Evolutionary conservation across 2,329 filamentous ascomycete species (phyloP).

Genomic region (Alternaria brassicae): DNA sequence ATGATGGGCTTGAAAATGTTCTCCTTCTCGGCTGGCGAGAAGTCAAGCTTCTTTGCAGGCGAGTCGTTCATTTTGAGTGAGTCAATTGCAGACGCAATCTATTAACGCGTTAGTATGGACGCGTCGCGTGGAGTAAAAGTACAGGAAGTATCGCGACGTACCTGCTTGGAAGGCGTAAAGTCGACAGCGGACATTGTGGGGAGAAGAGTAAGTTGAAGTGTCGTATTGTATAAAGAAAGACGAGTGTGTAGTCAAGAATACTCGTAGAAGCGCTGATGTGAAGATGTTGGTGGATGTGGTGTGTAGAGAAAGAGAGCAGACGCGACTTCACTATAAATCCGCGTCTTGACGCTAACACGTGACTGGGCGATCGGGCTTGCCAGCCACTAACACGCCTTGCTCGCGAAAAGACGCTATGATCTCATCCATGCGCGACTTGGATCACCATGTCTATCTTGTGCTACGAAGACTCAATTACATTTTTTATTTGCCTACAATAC

Average conservation of each 20-base stretch:
- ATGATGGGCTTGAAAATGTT: constrained; percentile 70
- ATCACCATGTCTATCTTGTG: constrained; percentile 10
- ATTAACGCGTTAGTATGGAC: constrained; percentile 49
- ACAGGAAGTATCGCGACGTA: constrained; percentile 52
- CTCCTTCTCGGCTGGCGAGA: constrained; percentile 78
- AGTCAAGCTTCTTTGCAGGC: constrained; percentile 87
- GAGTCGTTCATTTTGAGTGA: constrained; percentile 88
- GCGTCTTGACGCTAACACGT: constrained; percentile 30
- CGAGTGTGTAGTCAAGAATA: constrained; percentile 26
- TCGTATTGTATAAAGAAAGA: constrained; percentile 19
- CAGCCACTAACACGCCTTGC: constrained; percentile 26
- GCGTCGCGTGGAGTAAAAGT: constrained; percentile 33
- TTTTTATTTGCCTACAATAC: background rate
- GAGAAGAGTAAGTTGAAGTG: constrained; percentile 19
- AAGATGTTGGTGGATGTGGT: constrained; percentile 34
- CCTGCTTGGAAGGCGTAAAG: constrained; percentile 76
- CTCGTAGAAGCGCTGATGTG: constrained; percentile 22
- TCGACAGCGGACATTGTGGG: constrained; percentile 73
- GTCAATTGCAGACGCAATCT: constrained; percentile 89
- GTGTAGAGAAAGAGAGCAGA: constrained; percentile 24
- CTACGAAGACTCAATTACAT: background rate
- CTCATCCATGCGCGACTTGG: constrained; percentile 21
- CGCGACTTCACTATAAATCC: constrained; percentile 35
- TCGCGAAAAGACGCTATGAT: constrained; percentile 40
- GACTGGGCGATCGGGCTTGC: constrained; percentile 20